These are phyloP conservation scores for Microbotryomycetes sp. DNA, from an alignment of 1,284 basidiomycete genomes.

Conservation along the genomic window DNA sequence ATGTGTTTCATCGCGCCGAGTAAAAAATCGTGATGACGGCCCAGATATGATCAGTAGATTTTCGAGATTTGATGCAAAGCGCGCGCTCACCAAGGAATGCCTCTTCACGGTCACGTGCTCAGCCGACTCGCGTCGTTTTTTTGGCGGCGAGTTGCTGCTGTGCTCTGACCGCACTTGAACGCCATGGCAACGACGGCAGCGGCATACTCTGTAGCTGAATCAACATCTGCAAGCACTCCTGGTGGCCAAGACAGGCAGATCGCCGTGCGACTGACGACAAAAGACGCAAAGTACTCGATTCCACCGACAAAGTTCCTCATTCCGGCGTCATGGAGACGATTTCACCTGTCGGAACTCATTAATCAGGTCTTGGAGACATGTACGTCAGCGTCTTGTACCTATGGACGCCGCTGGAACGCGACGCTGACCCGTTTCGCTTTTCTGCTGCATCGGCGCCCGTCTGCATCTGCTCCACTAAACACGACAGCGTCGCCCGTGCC, in stretches of 20 bases:
- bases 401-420: background rate
- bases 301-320: conserved; percentile 92
- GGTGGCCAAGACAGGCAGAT: conserved; percentile 33
- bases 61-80: too few species aligned
- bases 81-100: too few species aligned
- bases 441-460: background rate
- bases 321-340: conserved; percentile 80
- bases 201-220: background rate
- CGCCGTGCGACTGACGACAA: conserved; percentile 73
- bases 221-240: background rate
- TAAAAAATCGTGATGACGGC: too few species aligned
- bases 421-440: background rate
- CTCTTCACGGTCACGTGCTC: too few species aligned
- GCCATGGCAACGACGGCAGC: background rate
- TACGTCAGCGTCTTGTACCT: background rate
- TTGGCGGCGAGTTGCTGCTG: too few species aligned
- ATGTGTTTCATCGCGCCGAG: too few species aligned
- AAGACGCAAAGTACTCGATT: conserved; percentile 63
- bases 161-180: too few species aligned
- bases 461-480: background rate
- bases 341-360: conserved; percentile 94
- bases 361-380: conserved; percentile 80
- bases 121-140: too few species aligned
- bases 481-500: conserved; percentile 54
- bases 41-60: too few species aligned